phyloP scores from a whole-genome alignment of 495 filamentous ascomycete species.

The Darksidea phi region DNA sequence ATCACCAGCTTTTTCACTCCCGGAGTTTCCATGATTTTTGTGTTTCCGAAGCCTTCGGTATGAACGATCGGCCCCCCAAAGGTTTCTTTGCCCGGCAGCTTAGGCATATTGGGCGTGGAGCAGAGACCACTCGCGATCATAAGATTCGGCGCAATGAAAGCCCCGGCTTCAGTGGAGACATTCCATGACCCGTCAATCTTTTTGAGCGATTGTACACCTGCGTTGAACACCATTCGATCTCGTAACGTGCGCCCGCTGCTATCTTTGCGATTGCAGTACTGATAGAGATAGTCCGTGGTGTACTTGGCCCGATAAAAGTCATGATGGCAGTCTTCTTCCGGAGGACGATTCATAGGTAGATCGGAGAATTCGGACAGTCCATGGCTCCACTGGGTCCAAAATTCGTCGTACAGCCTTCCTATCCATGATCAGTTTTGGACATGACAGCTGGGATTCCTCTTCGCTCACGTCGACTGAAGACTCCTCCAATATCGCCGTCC shows the following conservation, averaged over 20 bases:
- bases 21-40: background rate
- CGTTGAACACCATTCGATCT: background rate
- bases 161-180: background rate
- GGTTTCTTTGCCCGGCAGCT: constrained; percentile 33
- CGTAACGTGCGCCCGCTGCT: background rate
- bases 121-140: constrained; percentile 51
- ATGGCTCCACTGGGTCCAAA: constrained; percentile 11
- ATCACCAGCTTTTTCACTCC: background rate
- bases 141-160: constrained; percentile 35
- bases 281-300: constrained; percentile 5
- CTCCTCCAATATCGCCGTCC: background rate
- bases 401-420: constrained; percentile 6
- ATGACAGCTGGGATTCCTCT: no score
- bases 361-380: constrained; percentile 12
- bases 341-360: constrained; percentile 1
- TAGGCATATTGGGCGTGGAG: constrained; percentile 45
- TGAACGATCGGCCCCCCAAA: constrained; percentile 44
- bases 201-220: background rate
- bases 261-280: background rate
- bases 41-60: constrained; percentile 38
- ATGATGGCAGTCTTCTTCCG: background rate
- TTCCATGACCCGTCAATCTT: background rate
- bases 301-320: constrained; percentile 3
- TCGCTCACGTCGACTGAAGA: no score
- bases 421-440: no score